Percentiles rank a stretch among this genome's conserved stretches.
These are phyloP conservation scores for Apophysomyces ossiformis DNA, from an alignment of 371 early-diverging fungal genomes.

Conservation along the genomic window DNA sequence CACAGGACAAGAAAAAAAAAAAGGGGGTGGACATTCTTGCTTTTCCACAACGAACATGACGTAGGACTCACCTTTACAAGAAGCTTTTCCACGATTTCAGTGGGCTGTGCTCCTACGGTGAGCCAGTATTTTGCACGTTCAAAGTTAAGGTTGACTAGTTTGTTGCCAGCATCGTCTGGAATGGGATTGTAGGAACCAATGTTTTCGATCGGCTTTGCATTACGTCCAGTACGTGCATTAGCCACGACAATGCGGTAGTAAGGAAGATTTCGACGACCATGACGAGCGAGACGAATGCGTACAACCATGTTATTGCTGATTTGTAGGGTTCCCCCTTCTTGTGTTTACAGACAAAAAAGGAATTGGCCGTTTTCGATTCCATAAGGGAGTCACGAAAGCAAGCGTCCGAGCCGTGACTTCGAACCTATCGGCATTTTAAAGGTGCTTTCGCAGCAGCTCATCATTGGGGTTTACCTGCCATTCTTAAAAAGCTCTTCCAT, in stretches of 20 bases:
- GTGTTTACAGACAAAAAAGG: neutral
- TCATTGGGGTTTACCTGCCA: no score
- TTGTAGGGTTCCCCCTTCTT: slow-evolving; percentile 20
- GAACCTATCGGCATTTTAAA: neutral
- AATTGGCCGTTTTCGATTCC: neutral
- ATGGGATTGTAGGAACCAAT: slow-evolving; percentile 93
- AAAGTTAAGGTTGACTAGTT: slow-evolving; percentile 85
- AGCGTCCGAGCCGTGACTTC: neutral
- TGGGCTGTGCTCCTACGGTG: slow-evolving; percentile 93
- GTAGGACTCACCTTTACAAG: slow-evolving; percentile 77
- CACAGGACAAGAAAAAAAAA: neutral
- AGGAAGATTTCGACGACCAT: slow-evolving; percentile 88
- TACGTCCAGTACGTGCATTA: slow-evolving; percentile 80
- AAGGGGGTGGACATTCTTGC: no score
- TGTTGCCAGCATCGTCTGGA: slow-evolving; percentile 75
- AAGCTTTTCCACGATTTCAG: slow-evolving; percentile 85
- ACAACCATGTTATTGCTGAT: slow-evolving; percentile 45
- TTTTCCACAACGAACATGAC: no score
- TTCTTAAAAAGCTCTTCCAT: no score
- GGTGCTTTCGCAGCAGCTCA: no score
- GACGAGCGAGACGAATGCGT: slow-evolving; percentile 87
- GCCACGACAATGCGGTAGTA: slow-evolving; percentile 94
- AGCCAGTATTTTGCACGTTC: slow-evolving; percentile 97
- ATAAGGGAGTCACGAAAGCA: neutral
- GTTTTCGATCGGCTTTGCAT: slow-evolving; percentile 89